These are phyloP conservation scores for Aspergillus fijiensis DNA, from an alignment of 2,329 filamentous ascomycete species.

Conservation along the genomic window DNA sequence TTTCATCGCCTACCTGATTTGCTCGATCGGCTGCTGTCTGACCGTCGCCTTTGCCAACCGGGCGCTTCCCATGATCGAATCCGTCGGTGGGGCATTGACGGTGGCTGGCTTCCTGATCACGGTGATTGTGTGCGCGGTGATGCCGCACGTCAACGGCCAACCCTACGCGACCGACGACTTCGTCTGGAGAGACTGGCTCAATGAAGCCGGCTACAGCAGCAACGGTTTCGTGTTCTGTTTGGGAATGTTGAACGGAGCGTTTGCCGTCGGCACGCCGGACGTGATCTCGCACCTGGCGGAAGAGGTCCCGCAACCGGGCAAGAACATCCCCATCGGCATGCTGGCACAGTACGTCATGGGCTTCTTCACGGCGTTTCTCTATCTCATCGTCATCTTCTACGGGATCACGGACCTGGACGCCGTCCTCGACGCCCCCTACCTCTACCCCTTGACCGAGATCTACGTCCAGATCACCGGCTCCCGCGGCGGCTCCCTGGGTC, in stretches of 20 bases:
- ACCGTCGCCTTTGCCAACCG: conserved; percentile 59
- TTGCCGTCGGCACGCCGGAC: conserved; percentile 65
- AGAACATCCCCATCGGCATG: conserved; percentile 47
- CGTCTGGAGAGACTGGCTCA: conserved; percentile 58
- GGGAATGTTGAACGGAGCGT: conserved; percentile 70
- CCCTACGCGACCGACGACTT: conserved; percentile 51
- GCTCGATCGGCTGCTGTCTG: conserved; percentile 53
- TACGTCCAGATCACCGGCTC: conserved; percentile 46
- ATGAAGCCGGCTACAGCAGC: conserved; percentile 41
- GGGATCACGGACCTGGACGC: conserved; percentile 37
- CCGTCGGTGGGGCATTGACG: conserved; percentile 57
- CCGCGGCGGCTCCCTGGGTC: conserved; percentile 50
- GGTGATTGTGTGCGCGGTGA: conserved; percentile 53
- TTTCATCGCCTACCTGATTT: conserved; percentile 57
- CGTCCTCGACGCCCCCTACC: conserved; percentile 22
- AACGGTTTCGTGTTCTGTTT: conserved; percentile 63
- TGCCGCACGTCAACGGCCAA: conserved; percentile 48
- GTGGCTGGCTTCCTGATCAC: conserved; percentile 53
- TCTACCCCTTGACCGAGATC: conserved; percentile 43
- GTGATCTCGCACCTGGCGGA: conserved; percentile 64
- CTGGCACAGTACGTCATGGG: conserved; percentile 45
- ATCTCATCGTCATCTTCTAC: conserved; percentile 48
- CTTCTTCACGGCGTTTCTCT: conserved; percentile 43
- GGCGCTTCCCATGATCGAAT: conserved; percentile 50
- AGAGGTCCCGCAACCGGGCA: conserved; percentile 52